These are phyloP conservation scores for Colletotrichum gloeosporioides DNA, from an alignment of 2,329 filamentous ascomycete genomes.

Conservation along the genomic window DNA sequence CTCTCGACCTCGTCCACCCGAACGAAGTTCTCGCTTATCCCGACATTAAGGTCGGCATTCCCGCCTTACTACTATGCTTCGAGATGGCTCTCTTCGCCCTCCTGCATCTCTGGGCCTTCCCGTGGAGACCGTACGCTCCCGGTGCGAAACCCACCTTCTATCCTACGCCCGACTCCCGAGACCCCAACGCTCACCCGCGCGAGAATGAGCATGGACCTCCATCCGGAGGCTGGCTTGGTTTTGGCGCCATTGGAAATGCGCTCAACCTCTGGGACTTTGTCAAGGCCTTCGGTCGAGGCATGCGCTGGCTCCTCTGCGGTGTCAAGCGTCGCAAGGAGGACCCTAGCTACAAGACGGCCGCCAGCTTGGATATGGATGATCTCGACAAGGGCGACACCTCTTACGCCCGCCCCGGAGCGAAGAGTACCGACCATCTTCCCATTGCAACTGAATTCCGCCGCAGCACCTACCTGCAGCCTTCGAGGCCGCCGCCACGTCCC, in stretches of 20 bases:
- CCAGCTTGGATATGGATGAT: conserved; percentile 40
- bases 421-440: conserved; percentile 43
- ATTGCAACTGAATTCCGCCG: conserved; percentile 44
- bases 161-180: conserved; percentile 45
- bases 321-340: conserved; percentile 64
- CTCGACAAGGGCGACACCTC: conserved; percentile 33
- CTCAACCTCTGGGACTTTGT: conserved; percentile 84
- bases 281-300: conserved; percentile 78
- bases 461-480: conserved; percentile 27
- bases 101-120: conserved; percentile 83
- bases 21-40: conserved; percentile 69
- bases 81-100: conserved; percentile 85
- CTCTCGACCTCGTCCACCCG: conserved; percentile 66
- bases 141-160: conserved; percentile 51
- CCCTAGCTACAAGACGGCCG: conserved; percentile 51
- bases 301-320: conserved; percentile 83
- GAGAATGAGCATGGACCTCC: conserved; percentile 56
- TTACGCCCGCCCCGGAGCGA: conserved; percentile 29
- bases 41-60: conserved; percentile 83
- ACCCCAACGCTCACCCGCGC: conserved; percentile 43
- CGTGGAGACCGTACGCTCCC: conserved; percentile 72
- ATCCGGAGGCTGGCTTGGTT: conserved; percentile 67
- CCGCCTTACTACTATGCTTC: conserved; percentile 77
- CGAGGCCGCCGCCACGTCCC: conserved; percentile 23
- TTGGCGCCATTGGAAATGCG: conserved; percentile 71